A percentile compares a stretch with the other conserved stretches of the same genome.
These are phyloP conservation scores for Setaria viridis DNA, from an alignment of 202 grass and related monocot genomes.

Conservation along the genomic window DNA sequence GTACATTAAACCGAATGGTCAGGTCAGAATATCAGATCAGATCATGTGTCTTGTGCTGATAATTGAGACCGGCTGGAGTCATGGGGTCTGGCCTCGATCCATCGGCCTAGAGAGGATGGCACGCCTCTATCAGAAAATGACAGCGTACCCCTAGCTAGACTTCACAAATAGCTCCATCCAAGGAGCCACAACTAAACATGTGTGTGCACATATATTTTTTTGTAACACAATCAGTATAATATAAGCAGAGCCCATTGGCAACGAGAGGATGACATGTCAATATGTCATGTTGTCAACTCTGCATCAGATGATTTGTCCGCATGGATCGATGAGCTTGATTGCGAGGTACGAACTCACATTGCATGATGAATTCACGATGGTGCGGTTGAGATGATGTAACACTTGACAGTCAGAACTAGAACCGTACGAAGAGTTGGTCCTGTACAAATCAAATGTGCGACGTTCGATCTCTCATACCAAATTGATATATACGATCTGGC, in stretches of 20 bases:
- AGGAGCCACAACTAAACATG: constrained; percentile 1
- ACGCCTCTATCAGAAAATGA: constrained; percentile 47
- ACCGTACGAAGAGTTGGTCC: no score
- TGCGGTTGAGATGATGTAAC: constrained; percentile 1
- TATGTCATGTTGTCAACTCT: constrained; percentile 5
- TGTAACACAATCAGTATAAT: not conserved
- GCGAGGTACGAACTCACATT: not conserved
- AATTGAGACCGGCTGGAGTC: not conserved
- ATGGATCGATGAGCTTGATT: not conserved
- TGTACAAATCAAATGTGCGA: not conserved
- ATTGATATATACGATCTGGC: not conserved
- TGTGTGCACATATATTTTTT: not conserved
- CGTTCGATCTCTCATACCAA: not conserved
- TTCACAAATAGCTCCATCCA: not conserved
- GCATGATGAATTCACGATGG: not conserved
- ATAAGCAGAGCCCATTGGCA: not conserved
- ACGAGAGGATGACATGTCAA: constrained; percentile 1
- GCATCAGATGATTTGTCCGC: not conserved
- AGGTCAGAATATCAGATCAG: constrained; percentile 2
- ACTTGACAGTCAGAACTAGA: not conserved
- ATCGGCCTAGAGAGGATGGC: constrained; percentile 9
- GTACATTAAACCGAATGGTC: constrained; percentile 6
- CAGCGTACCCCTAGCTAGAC: constrained; percentile 13
- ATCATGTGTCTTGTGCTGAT: not conserved
- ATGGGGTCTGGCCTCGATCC: not conserved